A percentile compares a stretch with the other conserved stretches of the same genome.
phyloP scores from a whole-genome alignment of 768 basidiomycete genomes.

The Calvatia gigantea region DNA sequence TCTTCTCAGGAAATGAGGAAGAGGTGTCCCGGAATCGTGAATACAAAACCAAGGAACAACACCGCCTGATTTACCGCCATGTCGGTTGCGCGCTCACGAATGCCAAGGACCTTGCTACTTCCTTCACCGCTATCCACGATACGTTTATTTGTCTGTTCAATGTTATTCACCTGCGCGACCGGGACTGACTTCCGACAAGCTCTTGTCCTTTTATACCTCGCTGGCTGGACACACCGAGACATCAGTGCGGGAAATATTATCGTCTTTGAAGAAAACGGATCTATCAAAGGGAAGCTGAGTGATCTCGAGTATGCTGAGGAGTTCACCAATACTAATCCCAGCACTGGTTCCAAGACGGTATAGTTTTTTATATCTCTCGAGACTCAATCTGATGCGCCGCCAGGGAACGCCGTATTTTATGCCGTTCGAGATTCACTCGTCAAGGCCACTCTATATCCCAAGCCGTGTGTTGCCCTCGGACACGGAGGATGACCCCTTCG shows the following conservation, averaged over 20 bases:
- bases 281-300: neutral
- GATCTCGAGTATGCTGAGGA: slow-evolving; percentile 12
- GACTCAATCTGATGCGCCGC: neutral
- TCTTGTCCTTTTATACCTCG: slow-evolving; percentile 6
- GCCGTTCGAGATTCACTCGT: neutral
- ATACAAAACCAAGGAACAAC: neutral
- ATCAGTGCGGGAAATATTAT: slow-evolving; percentile 10
- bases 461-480: neutral
- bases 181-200: neutral
- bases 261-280: neutral
- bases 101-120: slow-evolving; percentile 20
- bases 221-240: slow-evolving; percentile 11
- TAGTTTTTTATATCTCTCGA: neutral
- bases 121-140: neutral
- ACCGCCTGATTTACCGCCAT: neutral
- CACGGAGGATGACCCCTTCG: neutral
- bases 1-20: too few relatives aligned
- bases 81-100: slow-evolving; percentile 18
- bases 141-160: neutral
- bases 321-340: neutral
- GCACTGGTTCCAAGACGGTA: slow-evolving; percentile 8
- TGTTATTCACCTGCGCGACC: too few relatives aligned
- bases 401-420: neutral
- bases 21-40: neutral
- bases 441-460: neutral